These are phyloP conservation scores for Komagataella ulmi DNA, from an alignment of 805 yeast genomes.

Conservation along the genomic window DNA sequence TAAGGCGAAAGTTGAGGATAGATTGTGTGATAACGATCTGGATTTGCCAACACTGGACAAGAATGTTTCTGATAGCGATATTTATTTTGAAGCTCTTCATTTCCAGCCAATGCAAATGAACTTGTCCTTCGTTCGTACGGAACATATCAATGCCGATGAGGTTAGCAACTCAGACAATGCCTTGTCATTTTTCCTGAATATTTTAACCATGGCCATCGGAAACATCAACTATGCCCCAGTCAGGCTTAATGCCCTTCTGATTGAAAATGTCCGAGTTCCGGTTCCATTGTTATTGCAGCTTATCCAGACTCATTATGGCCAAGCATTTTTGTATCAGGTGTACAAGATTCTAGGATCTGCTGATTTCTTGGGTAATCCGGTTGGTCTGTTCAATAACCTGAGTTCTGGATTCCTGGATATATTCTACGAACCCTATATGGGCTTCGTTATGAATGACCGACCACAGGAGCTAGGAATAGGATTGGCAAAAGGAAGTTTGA, in stretches of 20 bases:
- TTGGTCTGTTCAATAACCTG: conserved; percentile 84
- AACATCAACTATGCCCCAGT: conserved; percentile 96
- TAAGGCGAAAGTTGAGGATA: conserved; percentile 31
- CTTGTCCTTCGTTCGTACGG: conserved; percentile 84
- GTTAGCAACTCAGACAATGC: conserved; percentile 47
- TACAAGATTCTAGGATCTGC: conserved; percentile 94
- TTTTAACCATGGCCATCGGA: conserved; percentile 92
- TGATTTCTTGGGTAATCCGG: conserved; percentile 93
- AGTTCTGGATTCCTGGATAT: conserved; percentile 94
- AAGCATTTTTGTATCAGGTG: conserved; percentile 81
- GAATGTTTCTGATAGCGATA: conserved; percentile 43
- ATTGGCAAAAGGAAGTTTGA: conserved; percentile 88
- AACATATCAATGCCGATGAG: conserved; percentile 52
- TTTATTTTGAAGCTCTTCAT: conserved; percentile 86
- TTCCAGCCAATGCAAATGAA: conserved; percentile 86
- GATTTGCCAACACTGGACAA: conserved; percentile 57
- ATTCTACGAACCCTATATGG: conserved; percentile 95
- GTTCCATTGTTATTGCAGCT: conserved; percentile 57
- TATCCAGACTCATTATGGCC: conserved; percentile 77
- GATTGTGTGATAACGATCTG: conserved; percentile 48
- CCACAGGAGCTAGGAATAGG: conserved; percentile 96
- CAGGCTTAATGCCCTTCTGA: conserved; percentile 68
- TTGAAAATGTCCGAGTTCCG: conserved; percentile 86
- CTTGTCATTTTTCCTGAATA: conserved; percentile 65
- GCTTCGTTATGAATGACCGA: conserved; percentile 83